phyloP scores from a whole-genome alignment of 164 flowering plant species.

The Pachysandra terminalis region DNA sequence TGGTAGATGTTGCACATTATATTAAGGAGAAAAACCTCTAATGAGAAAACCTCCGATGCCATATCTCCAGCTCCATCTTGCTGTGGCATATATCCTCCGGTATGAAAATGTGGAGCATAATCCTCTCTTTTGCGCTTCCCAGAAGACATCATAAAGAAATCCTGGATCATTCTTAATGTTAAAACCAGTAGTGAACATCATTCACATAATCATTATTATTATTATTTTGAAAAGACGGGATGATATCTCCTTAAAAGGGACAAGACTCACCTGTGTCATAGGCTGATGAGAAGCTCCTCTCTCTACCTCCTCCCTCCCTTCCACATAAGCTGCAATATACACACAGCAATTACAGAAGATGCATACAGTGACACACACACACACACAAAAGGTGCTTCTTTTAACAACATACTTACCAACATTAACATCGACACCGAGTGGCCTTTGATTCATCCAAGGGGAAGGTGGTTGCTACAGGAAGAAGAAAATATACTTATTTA shows the following conservation, averaged over 20 bases:
- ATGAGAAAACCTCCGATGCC: constrained; percentile 31
- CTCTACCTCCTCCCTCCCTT: constrained; percentile 79
- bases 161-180: constrained; percentile 37
- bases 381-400: too few relatives aligned
- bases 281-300: constrained; percentile 62
- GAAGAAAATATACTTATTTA: not conserved
- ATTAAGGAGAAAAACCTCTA: constrained; percentile 29
- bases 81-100: constrained; percentile 81
- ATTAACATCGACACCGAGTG: constrained; percentile 64
- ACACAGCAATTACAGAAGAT: not conserved
- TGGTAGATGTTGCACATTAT: not conserved
- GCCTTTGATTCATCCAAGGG: constrained; percentile 64
- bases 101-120: constrained; percentile 43
- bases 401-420: constrained; percentile 46
- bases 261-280: constrained; percentile 57
- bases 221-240: not conserved
- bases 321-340: constrained; percentile 70
- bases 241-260: not conserved
- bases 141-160: constrained; percentile 58
- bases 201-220: too few relatives aligned
- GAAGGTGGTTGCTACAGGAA: constrained; percentile 58
- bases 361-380: too few relatives aligned
- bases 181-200: not conserved
- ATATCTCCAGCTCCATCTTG: constrained; percentile 92
- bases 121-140: constrained; percentile 91